Percentiles rank a stretch among this genome's conserved stretches.
Evolutionary conservation across 2,329 filamentous ascomycete genomes (phyloP).

Genomic region (Hypoxylon sp.): DNA sequence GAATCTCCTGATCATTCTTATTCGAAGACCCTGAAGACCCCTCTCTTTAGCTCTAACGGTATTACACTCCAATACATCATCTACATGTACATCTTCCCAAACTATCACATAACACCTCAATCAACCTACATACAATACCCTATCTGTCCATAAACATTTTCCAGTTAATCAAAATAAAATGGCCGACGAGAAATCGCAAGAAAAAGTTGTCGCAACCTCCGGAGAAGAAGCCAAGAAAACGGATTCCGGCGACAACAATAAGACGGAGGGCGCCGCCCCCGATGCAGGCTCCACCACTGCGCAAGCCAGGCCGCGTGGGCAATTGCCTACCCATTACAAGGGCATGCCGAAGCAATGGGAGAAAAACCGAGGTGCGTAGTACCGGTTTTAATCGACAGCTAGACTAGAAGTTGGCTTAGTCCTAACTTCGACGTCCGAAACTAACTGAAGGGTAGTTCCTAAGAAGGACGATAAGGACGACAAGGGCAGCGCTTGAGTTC

Average conservation of each 20-base stretch:
- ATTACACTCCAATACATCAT: too few species aligned
- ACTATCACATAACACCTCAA: constrained; percentile 2
- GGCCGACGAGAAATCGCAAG: constrained; percentile 39
- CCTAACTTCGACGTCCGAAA: background rate
- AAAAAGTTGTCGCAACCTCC: constrained; percentile 19
- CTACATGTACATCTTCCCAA: background rate
- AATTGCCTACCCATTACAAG: constrained; percentile 47
- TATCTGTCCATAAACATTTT: background rate
- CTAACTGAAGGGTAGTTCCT: constrained; percentile 39
- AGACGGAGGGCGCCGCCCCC: constrained; percentile 34
- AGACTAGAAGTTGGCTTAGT: background rate
- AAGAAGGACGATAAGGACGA: constrained; percentile 44
- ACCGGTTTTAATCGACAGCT: background rate
- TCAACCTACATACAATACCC: constrained; percentile 23
- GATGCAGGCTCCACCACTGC: constrained; percentile 30
- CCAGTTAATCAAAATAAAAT: constrained; percentile 35
- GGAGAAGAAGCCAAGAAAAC: constrained; percentile 28
- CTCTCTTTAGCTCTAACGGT: background rate
- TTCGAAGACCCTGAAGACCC: background rate
- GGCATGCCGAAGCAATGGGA: constrained; percentile 52
- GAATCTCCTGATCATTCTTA: constrained; percentile 13
- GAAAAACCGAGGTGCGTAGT: constrained; percentile 47
- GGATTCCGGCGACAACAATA: constrained; percentile 38
- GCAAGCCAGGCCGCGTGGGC: constrained; percentile 34
- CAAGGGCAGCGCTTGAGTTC: constrained; percentile 4